Evolutionary conservation across 2,329 filamentous ascomycete genomes (phyloP).

Genomic region (Xylaria polymorpha): DNA sequence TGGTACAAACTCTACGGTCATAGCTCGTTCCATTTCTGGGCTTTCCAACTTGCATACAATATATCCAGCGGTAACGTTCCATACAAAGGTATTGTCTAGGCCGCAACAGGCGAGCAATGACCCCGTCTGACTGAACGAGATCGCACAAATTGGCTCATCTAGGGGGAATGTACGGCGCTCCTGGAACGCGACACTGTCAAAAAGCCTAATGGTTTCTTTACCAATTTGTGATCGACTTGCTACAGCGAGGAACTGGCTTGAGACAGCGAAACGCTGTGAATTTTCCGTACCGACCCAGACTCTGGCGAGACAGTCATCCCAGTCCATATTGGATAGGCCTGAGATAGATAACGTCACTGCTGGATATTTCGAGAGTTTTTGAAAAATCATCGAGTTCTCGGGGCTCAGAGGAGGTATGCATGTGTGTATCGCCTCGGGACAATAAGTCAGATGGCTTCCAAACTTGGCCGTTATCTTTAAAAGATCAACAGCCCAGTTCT

Average conservation of each 20-base stretch:
- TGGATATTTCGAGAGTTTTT: not conserved
- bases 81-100: not conserved
- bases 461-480: slow-evolving; percentile 3
- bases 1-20: not conserved
- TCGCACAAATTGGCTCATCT: not conserved
- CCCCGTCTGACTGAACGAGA: not conserved
- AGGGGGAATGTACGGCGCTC: too few relatives aligned
- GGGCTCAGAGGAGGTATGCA: not conserved
- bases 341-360: not conserved
- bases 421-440: not conserved
- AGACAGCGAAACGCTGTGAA: not conserved
- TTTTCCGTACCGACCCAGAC: not conserved
- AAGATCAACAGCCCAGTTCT: not conserved
- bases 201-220: not conserved
- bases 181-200: too few relatives aligned
- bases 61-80: not conserved
- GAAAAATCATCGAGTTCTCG: not conserved
- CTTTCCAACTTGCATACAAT: not conserved
- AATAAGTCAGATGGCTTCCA: not conserved
- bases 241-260: not conserved
- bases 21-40: slow-evolving; percentile 2
- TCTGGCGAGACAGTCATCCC: slow-evolving; percentile 6
- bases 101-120: not conserved
- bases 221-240: not conserved
- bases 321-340: not conserved